A percentile compares a stretch with the other conserved stretches of the same genome.
phyloP scores from a whole-genome alignment of 2,329 filamentous ascomycete species.

The Arthrobotrys sinensis region DNA sequence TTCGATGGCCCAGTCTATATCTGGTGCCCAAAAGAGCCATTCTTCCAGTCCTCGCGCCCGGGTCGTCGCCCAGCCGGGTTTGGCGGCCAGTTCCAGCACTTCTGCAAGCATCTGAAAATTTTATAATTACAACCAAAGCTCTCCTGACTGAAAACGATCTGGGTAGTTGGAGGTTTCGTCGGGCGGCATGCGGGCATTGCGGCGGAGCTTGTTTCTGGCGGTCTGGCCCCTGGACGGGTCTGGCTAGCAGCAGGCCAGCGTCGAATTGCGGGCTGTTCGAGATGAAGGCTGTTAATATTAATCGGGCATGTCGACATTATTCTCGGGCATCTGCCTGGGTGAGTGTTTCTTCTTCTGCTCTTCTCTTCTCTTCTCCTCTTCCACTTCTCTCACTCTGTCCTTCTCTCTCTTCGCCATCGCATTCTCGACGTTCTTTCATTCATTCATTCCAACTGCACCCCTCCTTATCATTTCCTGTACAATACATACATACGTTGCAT shows the following conservation, averaged over 20 bases:
- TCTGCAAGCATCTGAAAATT: conserved; percentile 23
- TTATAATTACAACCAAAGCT: background rate
- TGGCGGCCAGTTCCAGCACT: conserved; percentile 1
- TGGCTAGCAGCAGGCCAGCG: background rate
- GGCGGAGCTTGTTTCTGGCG: conserved; percentile 21
- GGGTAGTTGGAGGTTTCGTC: conserved; percentile 9
- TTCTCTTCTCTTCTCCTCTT: background rate
- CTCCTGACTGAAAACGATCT: conserved; percentile 16
- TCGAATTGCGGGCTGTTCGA: conserved; percentile 14
- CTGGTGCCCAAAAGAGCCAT: conserved; percentile 7
- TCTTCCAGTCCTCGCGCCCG: background rate
- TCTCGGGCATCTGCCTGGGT: conserved; percentile 16
- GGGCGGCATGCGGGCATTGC: conserved; percentile 1
- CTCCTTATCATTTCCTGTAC: background rate
- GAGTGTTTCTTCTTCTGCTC: background rate
- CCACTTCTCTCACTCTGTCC: background rate
- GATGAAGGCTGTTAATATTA: conserved; percentile 14
- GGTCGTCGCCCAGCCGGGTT: conserved; percentile 19
- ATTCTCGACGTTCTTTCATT: background rate
- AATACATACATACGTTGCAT: too few species aligned
- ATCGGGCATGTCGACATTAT: conserved; percentile 29
- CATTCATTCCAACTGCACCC: background rate
- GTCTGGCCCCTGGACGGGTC: conserved; percentile 13
- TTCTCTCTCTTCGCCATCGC: background rate
- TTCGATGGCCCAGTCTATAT: conserved; percentile 9